Evolutionary conservation across 176 grass and related monocot genomes (phyloP), one percentile per base, ranked within the genome.

Genomic region (Carex kokanica): DNA sequence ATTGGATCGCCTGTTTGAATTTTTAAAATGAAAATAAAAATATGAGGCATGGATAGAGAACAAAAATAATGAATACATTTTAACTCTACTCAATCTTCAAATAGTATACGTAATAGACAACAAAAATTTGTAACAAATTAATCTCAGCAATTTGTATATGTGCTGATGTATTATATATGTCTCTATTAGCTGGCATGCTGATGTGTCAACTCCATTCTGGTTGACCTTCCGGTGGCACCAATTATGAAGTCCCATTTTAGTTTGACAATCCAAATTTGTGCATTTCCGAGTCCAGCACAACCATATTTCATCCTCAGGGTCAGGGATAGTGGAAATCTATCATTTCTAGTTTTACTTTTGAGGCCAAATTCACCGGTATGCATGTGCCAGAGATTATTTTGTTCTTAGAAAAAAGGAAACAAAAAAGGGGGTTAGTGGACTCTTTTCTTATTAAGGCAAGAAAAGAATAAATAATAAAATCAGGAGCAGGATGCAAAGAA

Each of bases 291-390:
- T 67, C 12, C 64, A 36, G 1, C 18, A 14, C 16, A 45, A 20
- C 16, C 67, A 71, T 71, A 45, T 71, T 43, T 71, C 67, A 45
- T 71, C 67, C 6, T n/a, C n/a, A n/a, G n/a, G n/a, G n/a, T 71
- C 8, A 71, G 10, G 2, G 24, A 34, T 69, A 69, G 65, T 69
- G 65, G 34, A 18, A 25, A 31, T 31, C 9, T 64, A 69, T 69
- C 34, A 69, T 69, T 69, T 31, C 15, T 18, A 18, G 54, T 56
- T 18, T 14, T n/a, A 17, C 65, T 69, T 71, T 45, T 71, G 36
- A 17, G 6, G 34, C 34, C 67, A 71, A 71, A 71, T 71, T 71
- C 67, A 71, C 10, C 8, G 38, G 31, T 34, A n/a, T n/a, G n/a
- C n/a, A 34, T 32, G 14, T 36, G 13, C 60, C 21, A 62, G 60